Percentiles rank a stretch among this genome's conserved stretches.
Conservation (phyloP, 164 flowering plant genomes). For the Tinospora cordifolia region DNA sequence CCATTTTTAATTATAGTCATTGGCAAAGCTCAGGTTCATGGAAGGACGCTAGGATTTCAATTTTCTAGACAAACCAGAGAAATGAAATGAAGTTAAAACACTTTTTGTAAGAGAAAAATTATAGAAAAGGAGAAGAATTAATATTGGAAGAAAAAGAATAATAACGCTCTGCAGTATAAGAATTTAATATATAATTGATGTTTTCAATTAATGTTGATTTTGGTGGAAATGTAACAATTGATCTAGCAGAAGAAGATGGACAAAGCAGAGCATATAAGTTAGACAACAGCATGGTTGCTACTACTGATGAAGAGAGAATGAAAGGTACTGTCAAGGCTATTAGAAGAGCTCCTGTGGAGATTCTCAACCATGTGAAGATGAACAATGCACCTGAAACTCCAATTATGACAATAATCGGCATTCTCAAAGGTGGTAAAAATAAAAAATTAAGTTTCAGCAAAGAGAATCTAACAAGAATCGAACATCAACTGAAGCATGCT, state of each 20-base stretch:
- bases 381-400: conserved; percentile 50
- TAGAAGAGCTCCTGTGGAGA: conserved; percentile 38
- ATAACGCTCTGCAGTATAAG: background rate
- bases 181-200: no score
- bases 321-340: no score
- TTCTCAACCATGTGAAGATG: conserved; percentile 53
- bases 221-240: conserved; percentile 30
- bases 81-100: background rate
- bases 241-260: conserved; percentile 24
- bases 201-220: no score
- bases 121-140: background rate
- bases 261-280: background rate
- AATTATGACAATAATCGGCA: conserved; percentile 37
- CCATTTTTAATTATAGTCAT: no score
- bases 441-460: conserved; percentile 35
- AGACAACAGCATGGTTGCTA: no score
- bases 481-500: conserved; percentile 41
- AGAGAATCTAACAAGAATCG: conserved; percentile 45
- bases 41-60: no score
- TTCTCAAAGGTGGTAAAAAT: conserved; percentile 27
- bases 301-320: no score
- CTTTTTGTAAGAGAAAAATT: no score
- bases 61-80: no score
- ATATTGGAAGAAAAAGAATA: background rate
- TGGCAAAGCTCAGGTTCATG: no score